These are phyloP conservation scores for Leccinum imitatum DNA, from an alignment of 768 basidiomycete genomes.

Conservation along the genomic window DNA sequence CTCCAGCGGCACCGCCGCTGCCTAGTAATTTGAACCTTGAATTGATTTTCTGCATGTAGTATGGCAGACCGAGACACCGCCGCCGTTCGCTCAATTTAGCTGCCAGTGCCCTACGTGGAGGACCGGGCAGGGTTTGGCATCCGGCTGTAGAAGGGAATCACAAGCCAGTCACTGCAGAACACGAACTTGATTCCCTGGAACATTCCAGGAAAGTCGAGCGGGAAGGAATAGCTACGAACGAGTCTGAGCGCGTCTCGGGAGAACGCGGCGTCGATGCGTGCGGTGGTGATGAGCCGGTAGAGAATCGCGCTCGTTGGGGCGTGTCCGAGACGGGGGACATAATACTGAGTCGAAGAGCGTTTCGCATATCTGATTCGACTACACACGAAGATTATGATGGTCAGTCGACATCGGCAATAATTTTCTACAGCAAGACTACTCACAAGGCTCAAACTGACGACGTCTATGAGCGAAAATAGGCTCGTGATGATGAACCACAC, in stretches of 20 bases:
- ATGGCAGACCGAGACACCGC: too few species aligned
- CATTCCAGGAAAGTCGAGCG: conserved; percentile 30
- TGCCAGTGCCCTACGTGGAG: too few species aligned
- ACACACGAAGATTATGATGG: background rate
- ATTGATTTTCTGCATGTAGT: too few species aligned
- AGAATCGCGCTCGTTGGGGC: too few species aligned
- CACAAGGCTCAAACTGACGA: conserved; percentile 7
- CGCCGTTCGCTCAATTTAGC: too few species aligned
- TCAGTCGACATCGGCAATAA: too few species aligned
- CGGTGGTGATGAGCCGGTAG: conserved; percentile 22
- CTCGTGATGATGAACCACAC: too few species aligned
- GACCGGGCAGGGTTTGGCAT: conserved; percentile 19
- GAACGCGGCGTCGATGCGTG: conserved; percentile 24
- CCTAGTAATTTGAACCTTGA: too few species aligned
- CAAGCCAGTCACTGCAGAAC: conserved; percentile 30
- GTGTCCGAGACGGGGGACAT: conserved; percentile 27
- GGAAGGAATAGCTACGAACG: conserved; percentile 15
- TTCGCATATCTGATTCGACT: conserved; percentile 24
- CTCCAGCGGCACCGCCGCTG: too few species aligned
- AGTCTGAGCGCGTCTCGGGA: background rate
- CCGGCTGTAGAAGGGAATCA: background rate
- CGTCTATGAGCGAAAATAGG: too few species aligned
- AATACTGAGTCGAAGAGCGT: conserved; percentile 21
- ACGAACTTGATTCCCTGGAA: conserved; percentile 33
- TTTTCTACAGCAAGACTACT: conserved; percentile 6